phyloP scores from a whole-genome alignment of 306 rosid genomes.

The Albizia julibrissin region DNA sequence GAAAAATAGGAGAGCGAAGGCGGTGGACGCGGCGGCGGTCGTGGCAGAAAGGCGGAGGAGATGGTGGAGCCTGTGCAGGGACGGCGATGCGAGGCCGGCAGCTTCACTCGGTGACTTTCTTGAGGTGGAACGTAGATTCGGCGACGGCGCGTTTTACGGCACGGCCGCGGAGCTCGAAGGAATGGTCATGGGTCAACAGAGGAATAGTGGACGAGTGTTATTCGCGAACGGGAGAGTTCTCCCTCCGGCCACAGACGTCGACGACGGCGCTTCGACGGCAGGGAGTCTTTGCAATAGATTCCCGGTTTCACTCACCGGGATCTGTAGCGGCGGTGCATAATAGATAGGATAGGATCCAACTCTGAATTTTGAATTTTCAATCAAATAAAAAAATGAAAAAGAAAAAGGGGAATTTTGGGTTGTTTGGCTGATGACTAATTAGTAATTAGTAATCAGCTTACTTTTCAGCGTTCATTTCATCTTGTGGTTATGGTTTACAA shows the following conservation, averaged over 20 bases:
- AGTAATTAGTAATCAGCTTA: constrained; percentile 13
- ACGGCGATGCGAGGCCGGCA: constrained; percentile 70
- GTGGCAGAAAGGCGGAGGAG: constrained; percentile 63
- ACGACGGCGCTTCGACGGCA: constrained; percentile 55
- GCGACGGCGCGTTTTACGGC: constrained; percentile 77
- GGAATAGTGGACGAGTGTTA: constrained; percentile 54
- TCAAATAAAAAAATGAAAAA: not conserved
- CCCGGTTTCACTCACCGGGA: constrained; percentile 73
- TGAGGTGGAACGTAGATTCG: constrained; percentile 87
- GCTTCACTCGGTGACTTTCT: constrained; percentile 85
- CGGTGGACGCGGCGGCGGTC: constrained; percentile 23
- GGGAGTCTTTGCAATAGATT: constrained; percentile 64
- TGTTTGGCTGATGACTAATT: constrained; percentile 8
- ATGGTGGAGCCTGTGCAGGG: constrained; percentile 95
- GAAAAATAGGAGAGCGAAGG: constrained; percentile 26
- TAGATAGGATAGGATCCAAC: constrained; percentile 1
- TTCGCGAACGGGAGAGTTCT: constrained; percentile 84
- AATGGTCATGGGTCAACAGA: constrained; percentile 55
- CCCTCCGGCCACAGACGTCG: constrained; percentile 63
- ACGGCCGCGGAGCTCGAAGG: constrained; percentile 90
- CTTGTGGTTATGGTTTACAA: not conserved
- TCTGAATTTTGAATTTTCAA: constrained; percentile 6
- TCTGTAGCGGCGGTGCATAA: constrained; percentile 78
- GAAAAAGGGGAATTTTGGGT: not conserved
- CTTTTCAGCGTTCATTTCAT: not conserved